A percentile compares a stretch with the other conserved stretches of the same genome.
Evolutionary conservation across 2,329 filamentous ascomycete genomes (phyloP).

Genomic region (Dichotomopilus funicola): DNA sequence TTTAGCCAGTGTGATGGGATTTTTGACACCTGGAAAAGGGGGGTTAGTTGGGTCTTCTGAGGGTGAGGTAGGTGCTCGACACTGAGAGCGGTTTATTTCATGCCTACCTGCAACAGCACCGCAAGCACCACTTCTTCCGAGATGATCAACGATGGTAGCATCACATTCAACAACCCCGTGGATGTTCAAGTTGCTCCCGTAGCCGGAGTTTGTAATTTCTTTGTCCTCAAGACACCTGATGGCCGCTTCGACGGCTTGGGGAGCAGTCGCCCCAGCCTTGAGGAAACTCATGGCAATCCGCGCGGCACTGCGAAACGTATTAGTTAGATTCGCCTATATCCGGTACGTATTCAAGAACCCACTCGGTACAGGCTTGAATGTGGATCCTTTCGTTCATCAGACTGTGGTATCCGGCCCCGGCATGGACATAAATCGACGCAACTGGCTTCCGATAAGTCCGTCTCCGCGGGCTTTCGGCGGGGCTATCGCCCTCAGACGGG

Average conservation of each 20-base stretch:
- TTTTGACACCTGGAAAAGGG: slow-evolving; percentile 67
- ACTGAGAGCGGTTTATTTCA: slow-evolving; percentile 28
- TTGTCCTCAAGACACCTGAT: slow-evolving; percentile 84
- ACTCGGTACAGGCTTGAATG: slow-evolving; percentile 83
- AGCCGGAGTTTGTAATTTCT: slow-evolving; percentile 94
- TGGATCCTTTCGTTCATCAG: slow-evolving; percentile 77
- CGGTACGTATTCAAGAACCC: slow-evolving; percentile 33
- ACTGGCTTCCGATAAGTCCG: slow-evolving; percentile 13
- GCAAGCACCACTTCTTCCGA: slow-evolving; percentile 85
- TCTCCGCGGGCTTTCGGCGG: slow-evolving; percentile 18
- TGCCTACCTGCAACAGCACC: slow-evolving; percentile 75
- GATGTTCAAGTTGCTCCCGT: slow-evolving; percentile 87
- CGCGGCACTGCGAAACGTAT: slow-evolving; percentile 59
- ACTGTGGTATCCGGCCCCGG: slow-evolving; percentile 91
- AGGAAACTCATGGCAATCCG: slow-evolving; percentile 75
- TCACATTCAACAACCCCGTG: slow-evolving; percentile 92
- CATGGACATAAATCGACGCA: slow-evolving; percentile 84
- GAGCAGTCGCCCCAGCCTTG: slow-evolving; percentile 67
- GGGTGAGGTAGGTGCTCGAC: not conserved
- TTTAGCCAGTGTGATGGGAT: slow-evolving; percentile 83
- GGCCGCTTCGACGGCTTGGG: slow-evolving; percentile 85
- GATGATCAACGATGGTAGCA: slow-evolving; percentile 85
- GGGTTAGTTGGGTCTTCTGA: slow-evolving; percentile 2
- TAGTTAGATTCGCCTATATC: not conserved
- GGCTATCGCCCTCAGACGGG: slow-evolving; percentile 15